Base-by-base conservation (phyloP, 805 yeast genomes). In the Wilhelminamyces savonicus region DNA sequence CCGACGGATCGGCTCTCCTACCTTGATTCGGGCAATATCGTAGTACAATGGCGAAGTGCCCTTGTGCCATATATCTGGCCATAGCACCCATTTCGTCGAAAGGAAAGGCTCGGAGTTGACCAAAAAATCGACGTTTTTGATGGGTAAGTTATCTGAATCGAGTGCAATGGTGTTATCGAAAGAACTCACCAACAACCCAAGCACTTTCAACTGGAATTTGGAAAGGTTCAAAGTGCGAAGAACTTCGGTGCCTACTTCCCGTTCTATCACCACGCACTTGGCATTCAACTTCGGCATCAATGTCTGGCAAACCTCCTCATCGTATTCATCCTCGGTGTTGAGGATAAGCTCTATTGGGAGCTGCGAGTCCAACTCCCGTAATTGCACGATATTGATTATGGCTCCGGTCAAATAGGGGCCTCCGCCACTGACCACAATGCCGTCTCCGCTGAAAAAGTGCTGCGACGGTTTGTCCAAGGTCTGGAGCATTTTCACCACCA, bases 31-130 rank as follows among this genome's bases (percentile, higher is more conserved):
- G 5, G 59, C 55, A 23, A 59, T 48, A 5, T 56, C 53, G 34
- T 59, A 59, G 34, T 39, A 59, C 6, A 41, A 22, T 8, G 64
- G 60, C 15, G 62, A 54, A 2, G 53, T 48, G 8, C 52, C 45
- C 37, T 52, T 52, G 20, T 52, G 59, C 61, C 61, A 56, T 21
- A 49, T 35, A 32, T 58, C 61, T 1, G 65, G 66, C 63, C 64
- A 60, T 24, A 60, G 31, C 10, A 60, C 30, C 38, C 52, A 56
- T 16, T 48, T 47, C 1, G 54, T 43, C 11, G 45, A 27, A 16
- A 48, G 27, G 32, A 41, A 59, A 6, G 54, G 49, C 20, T 47
- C 49, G 10, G 49, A 24, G 20, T 41, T 30, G 8, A 60, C 28
- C 13, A 58, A 37, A 3, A 30, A 28, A 30, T 57, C 64, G 3